Base-by-base conservation (phyloP, 805 yeast species). In the Blastobotrys americana region DNA sequence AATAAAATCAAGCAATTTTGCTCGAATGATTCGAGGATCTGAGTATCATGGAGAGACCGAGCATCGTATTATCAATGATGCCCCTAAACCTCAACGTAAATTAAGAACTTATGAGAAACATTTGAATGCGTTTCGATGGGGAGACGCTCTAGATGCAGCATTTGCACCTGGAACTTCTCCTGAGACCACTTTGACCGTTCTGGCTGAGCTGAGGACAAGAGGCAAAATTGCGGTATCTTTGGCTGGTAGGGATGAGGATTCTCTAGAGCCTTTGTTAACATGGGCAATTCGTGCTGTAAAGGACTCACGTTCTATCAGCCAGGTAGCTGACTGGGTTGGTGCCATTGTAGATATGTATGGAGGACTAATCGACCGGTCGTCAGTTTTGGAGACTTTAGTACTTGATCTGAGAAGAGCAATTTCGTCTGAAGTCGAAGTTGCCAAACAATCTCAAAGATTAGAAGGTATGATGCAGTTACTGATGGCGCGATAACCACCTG, bases 401-500 rank as follows among this genome's bases (percentile, higher is more conserved):
- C 66, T 70, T 41, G 74, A 76, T 45, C 67, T 93, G 50, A 71
- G 73, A 34, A 42, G 43, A 5, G 78, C 77, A 55, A 71, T 90
- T 21, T 75, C 73, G 45, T 60, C 67, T 27, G 97, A 90, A 65
- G 77, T 88, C 19, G 74, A 73, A 45, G 80, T 83, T 58, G 84
- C 96, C 37, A 77, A 78, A 59, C 96, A 89, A 60, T 95, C 97
- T 4, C 84, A 82, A 61, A 82, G 79, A 60, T 78, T 93, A 37
- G 87, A 84, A 56, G 98, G 98, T 44, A 93, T 93, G 97, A 69
- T 93, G 55, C 94, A 87, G 64, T 65, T 93, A 54, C 71, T 90
- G 56, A 81, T 88, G 21, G 16, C 37, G 3, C n/a, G 34, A 10
- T 39, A 39, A 25, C n/a, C 8, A 15, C 15, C 9, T 37, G 28